phyloP scores from a whole-genome alignment of 768 basidiomycete species.

The Boletus tomentosulus region DNA sequence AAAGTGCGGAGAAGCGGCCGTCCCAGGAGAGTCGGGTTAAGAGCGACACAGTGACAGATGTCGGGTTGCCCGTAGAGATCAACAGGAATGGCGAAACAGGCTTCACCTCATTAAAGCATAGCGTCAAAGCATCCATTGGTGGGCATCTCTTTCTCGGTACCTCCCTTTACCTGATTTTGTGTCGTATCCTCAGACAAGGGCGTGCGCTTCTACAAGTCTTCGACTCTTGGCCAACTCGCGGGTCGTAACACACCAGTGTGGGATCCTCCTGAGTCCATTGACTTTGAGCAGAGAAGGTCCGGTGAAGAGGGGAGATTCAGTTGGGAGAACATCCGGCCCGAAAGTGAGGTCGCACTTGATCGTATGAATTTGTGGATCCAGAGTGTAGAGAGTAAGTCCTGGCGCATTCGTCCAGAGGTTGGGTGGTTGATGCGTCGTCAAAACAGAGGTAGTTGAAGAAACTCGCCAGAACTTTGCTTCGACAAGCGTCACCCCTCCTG shows the following conservation, averaged over 20 bases:
- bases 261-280: slow-evolving; percentile 28
- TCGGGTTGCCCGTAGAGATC: slow-evolving; percentile 24
- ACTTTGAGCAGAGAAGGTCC: slow-evolving; percentile 32
- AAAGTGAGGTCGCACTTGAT: slow-evolving; percentile 40
- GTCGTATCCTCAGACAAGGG: slow-evolving; percentile 53
- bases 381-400: slow-evolving; percentile 72
- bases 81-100: slow-evolving; percentile 34
- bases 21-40: slow-evolving; percentile 7
- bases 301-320: slow-evolving; percentile 32
- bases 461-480: slow-evolving; percentile 71
- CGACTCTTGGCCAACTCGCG: slow-evolving; percentile 43
- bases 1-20: slow-evolving; percentile 4
- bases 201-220: slow-evolving; percentile 62
- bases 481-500: slow-evolving; percentile 43
- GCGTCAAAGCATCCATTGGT: slow-evolving; percentile 74
- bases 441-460: slow-evolving; percentile 75
- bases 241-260: slow-evolving; percentile 28
- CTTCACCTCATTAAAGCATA: slow-evolving; percentile 56
- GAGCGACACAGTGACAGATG: slow-evolving; percentile 16
- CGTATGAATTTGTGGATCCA: slow-evolving; percentile 80
- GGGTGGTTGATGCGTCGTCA: neutral
- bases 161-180: neutral
- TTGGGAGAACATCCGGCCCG: slow-evolving; percentile 33
- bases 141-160: slow-evolving; percentile 16
- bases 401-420: neutral